Conservation (phyloP, 352 stramenopile species). For the Phytophthora sp. region DNA sequence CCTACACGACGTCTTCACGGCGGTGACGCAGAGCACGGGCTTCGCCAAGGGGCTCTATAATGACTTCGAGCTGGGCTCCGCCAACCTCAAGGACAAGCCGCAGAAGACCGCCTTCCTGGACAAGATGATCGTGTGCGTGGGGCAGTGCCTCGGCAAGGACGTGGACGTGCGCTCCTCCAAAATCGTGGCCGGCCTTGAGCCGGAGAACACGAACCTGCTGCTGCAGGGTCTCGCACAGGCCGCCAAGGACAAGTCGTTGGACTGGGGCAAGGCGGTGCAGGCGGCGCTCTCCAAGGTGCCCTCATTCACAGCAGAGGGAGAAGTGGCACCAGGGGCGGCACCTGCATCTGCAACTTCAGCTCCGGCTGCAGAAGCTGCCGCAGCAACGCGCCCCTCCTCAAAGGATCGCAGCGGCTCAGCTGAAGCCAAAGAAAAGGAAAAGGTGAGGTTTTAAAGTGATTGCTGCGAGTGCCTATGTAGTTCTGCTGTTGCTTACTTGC, state of each 20-base stretch:
- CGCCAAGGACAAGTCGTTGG: conserved; percentile 61
- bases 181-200: conserved; percentile 85
- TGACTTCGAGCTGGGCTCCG: conserved; percentile 74
- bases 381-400: conserved; percentile 37
- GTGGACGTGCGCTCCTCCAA: conserved; percentile 84
- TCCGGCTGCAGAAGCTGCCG: conserved; percentile 23
- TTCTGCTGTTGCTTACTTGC: neutral
- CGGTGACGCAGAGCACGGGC: conserved; percentile 82
- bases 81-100: conserved; percentile 88
- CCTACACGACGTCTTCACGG: conserved; percentile 94
- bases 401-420: conserved; percentile 56
- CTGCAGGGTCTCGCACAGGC: conserved; percentile 70
- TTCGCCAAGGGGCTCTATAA: conserved; percentile 90
- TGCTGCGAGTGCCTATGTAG: too few relatives aligned
- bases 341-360: conserved; percentile 10
- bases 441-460: conserved; percentile 13
- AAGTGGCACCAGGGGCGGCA: conserved; percentile 17
- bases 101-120: conserved; percentile 87
- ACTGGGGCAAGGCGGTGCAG: conserved; percentile 73
- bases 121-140: conserved; percentile 88
- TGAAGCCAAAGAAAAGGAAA: conserved; percentile 68
- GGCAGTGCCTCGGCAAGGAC: conserved; percentile 61
- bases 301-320: conserved; percentile 61
- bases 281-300: conserved; percentile 67
- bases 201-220: conserved; percentile 87